Conservation (phyloP, 2,329 filamentous ascomycete genomes). For the Sarocladiaceae sp. region DNA sequence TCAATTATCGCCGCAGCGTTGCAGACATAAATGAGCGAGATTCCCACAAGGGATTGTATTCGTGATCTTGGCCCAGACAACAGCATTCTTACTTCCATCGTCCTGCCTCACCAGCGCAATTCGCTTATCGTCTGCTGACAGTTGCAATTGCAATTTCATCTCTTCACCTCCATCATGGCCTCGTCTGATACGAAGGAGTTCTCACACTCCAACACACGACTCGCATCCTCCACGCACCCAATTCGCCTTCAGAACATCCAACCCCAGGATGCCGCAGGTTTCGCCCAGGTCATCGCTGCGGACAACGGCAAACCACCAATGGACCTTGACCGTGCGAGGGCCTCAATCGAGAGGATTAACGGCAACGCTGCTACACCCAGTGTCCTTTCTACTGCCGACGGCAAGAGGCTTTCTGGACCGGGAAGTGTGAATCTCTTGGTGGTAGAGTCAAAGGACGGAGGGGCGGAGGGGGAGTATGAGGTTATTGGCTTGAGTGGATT, state of each 20-base stretch:
- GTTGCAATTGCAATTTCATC: no score
- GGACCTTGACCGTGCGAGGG: background rate
- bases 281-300: slow-evolving; percentile 7
- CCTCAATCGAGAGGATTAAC: background rate
- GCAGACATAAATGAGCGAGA: no score
- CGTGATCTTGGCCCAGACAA: no score
- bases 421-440: slow-evolving; percentile 6
- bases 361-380: background rate
- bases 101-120: no score
- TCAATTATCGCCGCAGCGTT: no score
- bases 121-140: no score
- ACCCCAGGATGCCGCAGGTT: background rate
- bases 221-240: background rate
- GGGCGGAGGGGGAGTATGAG: slow-evolving; percentile 17
- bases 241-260: background rate
- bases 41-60: no score
- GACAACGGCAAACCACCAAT: background rate
- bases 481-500: slow-evolving; percentile 24
- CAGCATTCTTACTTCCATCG: no score
- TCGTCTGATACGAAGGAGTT: background rate
- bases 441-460: background rate
- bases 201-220: background rate
- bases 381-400: background rate
- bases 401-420: background rate
- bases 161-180: background rate